Base-by-base conservation (phyloP, 2,329 filamentous ascomycete species). In the Taxawa tesnikishii region DNA sequence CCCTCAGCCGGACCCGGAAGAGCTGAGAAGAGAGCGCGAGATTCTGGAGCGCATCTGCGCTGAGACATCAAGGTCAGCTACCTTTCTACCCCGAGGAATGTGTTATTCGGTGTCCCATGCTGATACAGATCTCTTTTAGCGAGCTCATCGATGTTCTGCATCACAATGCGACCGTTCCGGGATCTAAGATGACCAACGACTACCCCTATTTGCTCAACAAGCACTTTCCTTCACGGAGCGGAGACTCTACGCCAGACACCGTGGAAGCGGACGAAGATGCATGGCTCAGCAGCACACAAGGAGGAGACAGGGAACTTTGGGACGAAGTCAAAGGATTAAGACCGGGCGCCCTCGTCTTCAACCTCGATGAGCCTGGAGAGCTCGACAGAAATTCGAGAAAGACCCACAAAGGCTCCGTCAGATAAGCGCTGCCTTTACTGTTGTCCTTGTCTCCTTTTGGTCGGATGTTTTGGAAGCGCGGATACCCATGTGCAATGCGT, bases 101-200 rank as follows among this genome's bases (percentile, higher is more conserved):
- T n/a, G 14, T n/a, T 30, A 13, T 15, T 16, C 10, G 6, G 15
- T 18, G 18, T 28, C 26, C 23, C 14, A 23, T 18, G 15, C 17
- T 29, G 13, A 26, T 15, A 13, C 12, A 12, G 30, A 28, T 18
- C 30, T 32, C 24, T 50, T 36, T 15, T 38, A 67, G 63, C 47
- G 62, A 65, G 41, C 51, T 67, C 49, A 66, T 67, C 43, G 60
- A 65, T 44, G 60, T 65, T 40, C 54, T 59, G 31, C 60, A 65
- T 31, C 51, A 53, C 30, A 51, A 57, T 43, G 48, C 55, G 26
- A 49, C 58, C 16, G 43, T 47, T 21, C 49, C 58, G 31, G 42
- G 43, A 21, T 49, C 55, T 27, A 58, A 57, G 35, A 46, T 51
- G 37, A 36, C 42, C 30, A 50, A 49, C 36, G 58, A 60, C 38